phyloP scores from a whole-genome alignment of 1,284 basidiomycete genomes.

The Melampsora americana region DNA sequence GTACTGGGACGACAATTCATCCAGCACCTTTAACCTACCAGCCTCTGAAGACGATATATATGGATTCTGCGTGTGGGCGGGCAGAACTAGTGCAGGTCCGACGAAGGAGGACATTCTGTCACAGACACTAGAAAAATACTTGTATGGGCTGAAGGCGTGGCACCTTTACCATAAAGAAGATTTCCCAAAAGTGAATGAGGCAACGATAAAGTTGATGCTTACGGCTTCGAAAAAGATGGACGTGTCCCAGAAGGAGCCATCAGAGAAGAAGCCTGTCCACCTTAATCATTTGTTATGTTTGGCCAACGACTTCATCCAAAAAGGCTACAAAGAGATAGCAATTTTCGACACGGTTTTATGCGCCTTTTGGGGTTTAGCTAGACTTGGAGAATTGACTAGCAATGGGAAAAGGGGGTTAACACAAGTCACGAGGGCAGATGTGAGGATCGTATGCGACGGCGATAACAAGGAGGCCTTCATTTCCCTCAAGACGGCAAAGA shows the following conservation, averaged over 20 bases:
- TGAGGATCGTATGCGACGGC: no score
- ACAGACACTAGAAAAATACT: neutral
- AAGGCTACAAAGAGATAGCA: neutral
- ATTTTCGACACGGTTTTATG: neutral
- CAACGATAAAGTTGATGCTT: neutral
- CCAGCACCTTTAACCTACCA: neutral
- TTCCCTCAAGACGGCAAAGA: no score
- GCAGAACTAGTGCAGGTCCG: neutral
- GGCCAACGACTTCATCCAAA: neutral
- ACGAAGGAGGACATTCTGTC: neutral
- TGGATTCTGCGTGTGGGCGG: slow-evolving; percentile 1
- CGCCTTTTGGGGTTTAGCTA: slow-evolving; percentile 18
- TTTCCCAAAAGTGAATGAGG: neutral
- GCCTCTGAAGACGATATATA: neutral
- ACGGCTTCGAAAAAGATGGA: neutral
- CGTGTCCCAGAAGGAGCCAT: neutral
- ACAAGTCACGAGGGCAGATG: no score
- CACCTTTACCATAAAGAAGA: neutral
- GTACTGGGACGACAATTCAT: neutral
- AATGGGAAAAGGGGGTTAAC: no score
- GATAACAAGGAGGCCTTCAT: no score
- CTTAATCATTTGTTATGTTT: neutral
- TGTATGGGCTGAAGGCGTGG: neutral
- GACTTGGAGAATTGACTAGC: neutral
- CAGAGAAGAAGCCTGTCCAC: neutral